phyloP scores from a whole-genome alignment of 192 early-diverging fungal genomes.

The Gorgonomyces haynaldii region DNA sequence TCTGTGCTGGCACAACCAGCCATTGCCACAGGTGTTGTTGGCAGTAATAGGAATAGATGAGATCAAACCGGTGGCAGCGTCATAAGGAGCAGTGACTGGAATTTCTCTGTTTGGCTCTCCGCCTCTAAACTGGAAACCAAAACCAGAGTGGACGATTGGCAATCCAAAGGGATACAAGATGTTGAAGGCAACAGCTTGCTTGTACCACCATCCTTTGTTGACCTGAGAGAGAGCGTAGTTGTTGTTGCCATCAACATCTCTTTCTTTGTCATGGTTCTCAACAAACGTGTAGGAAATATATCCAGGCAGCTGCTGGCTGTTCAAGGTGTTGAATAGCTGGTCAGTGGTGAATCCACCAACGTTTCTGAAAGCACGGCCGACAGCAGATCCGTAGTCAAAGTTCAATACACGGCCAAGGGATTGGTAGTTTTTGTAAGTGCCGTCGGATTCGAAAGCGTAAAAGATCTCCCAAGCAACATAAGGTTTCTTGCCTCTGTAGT shows the following conservation, averaged over 20 bases:
- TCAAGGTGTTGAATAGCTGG: neutral
- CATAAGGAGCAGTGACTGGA: neutral
- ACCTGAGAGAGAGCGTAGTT: slow-evolving; percentile 2
- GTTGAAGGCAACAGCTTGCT: slow-evolving; percentile 7
- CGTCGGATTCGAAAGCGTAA: neutral
- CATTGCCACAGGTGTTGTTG: neutral
- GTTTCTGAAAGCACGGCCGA: slow-evolving; percentile 6
- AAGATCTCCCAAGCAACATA: slow-evolving; percentile 5
- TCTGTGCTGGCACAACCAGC: slow-evolving; percentile 4
- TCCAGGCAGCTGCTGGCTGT: neutral
- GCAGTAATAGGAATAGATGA: too few relatives aligned
- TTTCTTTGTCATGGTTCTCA: slow-evolving; percentile 8
- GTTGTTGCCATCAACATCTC: neutral
- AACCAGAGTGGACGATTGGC: slow-evolving; percentile 7
- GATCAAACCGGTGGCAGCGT: neutral
- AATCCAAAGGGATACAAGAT: slow-evolving; percentile 7
- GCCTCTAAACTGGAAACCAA: slow-evolving; percentile 1
- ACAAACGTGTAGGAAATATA: neutral
- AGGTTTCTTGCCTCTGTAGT: slow-evolving; percentile 3
- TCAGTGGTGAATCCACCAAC: slow-evolving; percentile 1
- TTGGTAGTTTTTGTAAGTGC: slow-evolving; percentile 3
- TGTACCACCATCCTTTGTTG: slow-evolving; percentile 1
- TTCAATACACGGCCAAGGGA: neutral
- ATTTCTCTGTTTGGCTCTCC: neutral
- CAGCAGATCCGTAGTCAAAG: slow-evolving; percentile 6